Conservation (phyloP, 179 eudicot genomes). For the Corrigiola litoralis region DNA sequence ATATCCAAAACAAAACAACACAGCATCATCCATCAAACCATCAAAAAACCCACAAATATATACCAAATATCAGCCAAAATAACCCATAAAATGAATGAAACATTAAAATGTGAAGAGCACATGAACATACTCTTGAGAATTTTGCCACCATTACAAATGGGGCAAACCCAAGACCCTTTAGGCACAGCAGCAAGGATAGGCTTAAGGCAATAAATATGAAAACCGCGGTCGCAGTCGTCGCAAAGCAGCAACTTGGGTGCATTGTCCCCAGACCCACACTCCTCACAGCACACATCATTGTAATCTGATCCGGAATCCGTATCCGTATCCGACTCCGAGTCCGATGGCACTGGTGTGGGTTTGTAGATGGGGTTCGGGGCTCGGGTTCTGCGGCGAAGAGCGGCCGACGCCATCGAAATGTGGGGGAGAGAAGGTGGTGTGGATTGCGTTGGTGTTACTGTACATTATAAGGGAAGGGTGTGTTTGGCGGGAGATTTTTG, state of each 20-base stretch:
- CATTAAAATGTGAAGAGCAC: neutral
- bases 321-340: slow-evolving; percentile 16
- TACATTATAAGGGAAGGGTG: neutral
- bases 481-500: slow-evolving; percentile 22
- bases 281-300: slow-evolving; percentile 40
- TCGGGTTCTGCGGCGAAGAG: slow-evolving; percentile 41
- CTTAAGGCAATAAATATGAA: slow-evolving; percentile 55
- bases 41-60: neutral
- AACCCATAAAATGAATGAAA: neutral
- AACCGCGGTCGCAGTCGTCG: slow-evolving; percentile 65
- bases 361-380: slow-evolving; percentile 31
- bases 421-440: slow-evolving; percentile 1
- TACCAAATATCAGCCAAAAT: neutral
- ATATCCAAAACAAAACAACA: neutral
- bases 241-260: slow-evolving; percentile 49
- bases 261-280: slow-evolving; percentile 57
- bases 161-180: slow-evolving; percentile 57
- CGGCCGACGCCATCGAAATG: slow-evolving; percentile 21
- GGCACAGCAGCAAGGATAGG: slow-evolving; percentile 64
- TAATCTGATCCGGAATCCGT: slow-evolving; percentile 22
- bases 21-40: neutral
- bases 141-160: slow-evolving; percentile 33
- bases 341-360: neutral
- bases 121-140: slow-evolving; percentile 34
- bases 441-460: neutral